These are phyloP conservation scores for Epipyxis sp. DNA, from an alignment of 108 stramenopile genomes.

Conservation along the genomic window DNA sequence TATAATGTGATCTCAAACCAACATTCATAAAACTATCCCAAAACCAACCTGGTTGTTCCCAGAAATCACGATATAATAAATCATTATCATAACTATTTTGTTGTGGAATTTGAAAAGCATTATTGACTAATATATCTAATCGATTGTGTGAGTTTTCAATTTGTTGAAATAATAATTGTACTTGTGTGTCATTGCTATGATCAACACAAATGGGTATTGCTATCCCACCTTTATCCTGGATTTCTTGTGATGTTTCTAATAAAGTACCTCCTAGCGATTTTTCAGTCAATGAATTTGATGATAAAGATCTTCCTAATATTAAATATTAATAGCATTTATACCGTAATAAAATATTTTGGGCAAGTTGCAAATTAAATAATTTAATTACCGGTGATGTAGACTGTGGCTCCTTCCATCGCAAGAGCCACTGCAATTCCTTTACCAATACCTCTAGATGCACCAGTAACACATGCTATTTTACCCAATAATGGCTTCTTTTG, in stretches of 20 bases:
- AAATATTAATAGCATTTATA: background rate
- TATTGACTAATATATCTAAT: conserved; percentile 45
- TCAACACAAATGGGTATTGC: conserved; percentile 40
- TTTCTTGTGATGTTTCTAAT: conserved; percentile 36
- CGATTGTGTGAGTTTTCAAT: conserved; percentile 43
- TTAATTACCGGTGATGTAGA: conserved; percentile 41
- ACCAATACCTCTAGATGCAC: conserved; percentile 42
- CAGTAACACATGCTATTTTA: conserved; percentile 43
- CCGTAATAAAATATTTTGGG: background rate
- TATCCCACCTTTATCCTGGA: conserved; percentile 36
- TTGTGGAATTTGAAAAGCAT: conserved; percentile 36
- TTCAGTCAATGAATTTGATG: background rate
- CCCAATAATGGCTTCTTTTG: conserved; percentile 31
- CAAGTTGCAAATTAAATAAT: background rate
- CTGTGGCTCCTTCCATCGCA: conserved; percentile 42
- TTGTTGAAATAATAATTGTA: conserved; percentile 34
- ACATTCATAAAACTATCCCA: conserved; percentile 48
- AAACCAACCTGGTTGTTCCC: conserved; percentile 7
- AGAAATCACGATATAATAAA: background rate
- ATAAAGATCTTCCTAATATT: background rate
- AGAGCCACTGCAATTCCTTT: conserved; percentile 44
- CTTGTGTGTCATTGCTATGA: conserved; percentile 42
- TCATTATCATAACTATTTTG: background rate
- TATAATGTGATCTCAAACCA: conserved; percentile 45
- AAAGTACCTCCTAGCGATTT: conserved; percentile 41